Percentiles rank a stretch among this genome's conserved stretches.
Conservation (phyloP, 495 filamentous ascomycete genomes). For the Penicillium turbatum region DNA sequence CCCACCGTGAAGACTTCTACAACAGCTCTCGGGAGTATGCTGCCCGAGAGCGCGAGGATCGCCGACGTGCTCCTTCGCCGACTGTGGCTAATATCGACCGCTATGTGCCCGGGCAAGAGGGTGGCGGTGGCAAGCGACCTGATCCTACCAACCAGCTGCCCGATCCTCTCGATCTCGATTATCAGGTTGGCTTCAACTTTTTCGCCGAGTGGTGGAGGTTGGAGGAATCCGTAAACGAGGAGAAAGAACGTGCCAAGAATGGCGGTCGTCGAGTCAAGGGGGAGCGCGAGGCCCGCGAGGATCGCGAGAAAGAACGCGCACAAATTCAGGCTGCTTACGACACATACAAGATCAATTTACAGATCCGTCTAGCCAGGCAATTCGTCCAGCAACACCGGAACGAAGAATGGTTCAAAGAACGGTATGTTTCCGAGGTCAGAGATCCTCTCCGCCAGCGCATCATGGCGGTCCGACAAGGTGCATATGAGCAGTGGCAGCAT, state of each 20-base stretch:
- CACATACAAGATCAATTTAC: conserved; percentile 87
- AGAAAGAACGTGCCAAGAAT: conserved; percentile 71
- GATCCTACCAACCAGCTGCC: conserved; percentile 68
- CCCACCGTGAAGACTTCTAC: conserved; percentile 48
- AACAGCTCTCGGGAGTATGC: conserved; percentile 60
- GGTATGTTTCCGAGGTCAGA: conserved; percentile 77
- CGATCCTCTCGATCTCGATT: conserved; percentile 80
- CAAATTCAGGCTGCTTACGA: conserved; percentile 93
- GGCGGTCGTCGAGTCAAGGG: conserved; percentile 72
- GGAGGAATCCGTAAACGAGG: conserved; percentile 81
- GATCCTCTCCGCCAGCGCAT: conserved; percentile 64
- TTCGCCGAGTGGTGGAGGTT: conserved; percentile 96
- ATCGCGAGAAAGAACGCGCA: conserved; percentile 81
- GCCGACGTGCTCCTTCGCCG: conserved; percentile 60
- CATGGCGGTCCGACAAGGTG: conserved; percentile 66
- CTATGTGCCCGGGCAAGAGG: conserved; percentile 85
- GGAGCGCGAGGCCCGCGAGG: conserved; percentile 73
- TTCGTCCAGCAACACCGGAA: conserved; percentile 89
- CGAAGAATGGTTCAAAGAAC: conserved; percentile 97
- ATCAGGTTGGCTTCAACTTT: conserved; percentile 92
- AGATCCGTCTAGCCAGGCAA: conserved; percentile 79
- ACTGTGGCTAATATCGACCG: conserved; percentile 79
- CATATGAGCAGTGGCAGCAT: conserved; percentile 77
- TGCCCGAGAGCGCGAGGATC: conserved; percentile 61
- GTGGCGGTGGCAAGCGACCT: conserved; percentile 47